phyloP scores from a whole-genome alignment of 306 rosid genomes.

The Abrus pulchellus region DNA sequence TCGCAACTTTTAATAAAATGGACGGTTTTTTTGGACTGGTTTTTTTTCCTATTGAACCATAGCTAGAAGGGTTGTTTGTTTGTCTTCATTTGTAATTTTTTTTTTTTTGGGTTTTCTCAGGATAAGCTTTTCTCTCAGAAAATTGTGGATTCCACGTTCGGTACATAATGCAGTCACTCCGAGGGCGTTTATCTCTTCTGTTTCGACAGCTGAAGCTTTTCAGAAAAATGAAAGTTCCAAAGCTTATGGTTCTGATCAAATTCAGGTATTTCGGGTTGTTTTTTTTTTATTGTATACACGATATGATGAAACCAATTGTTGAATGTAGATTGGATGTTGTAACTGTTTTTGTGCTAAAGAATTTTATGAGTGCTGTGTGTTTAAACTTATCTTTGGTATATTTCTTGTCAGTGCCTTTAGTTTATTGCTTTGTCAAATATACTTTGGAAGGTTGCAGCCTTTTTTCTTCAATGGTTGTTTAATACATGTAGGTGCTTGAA shows the following conservation, averaged over 20 bases:
- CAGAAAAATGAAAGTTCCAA: conserved; percentile 60
- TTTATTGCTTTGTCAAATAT: not conserved
- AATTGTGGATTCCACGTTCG: conserved; percentile 44
- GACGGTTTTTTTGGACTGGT: too few relatives aligned
- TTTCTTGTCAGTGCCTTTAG: not conserved
- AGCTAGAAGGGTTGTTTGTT: too few relatives aligned
- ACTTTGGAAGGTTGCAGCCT: not conserved
- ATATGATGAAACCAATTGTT: not conserved
- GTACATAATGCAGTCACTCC: conserved; percentile 60
- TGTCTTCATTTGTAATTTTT: not conserved
- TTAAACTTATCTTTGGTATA: not conserved
- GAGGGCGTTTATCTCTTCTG: conserved; percentile 82
- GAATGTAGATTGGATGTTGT: conserved; percentile 15
- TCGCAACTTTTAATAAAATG: too few relatives aligned
- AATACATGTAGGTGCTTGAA: conserved; percentile 78
- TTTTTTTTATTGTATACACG: not conserved
- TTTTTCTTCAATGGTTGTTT: conserved; percentile 31
- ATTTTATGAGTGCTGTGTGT: not conserved
- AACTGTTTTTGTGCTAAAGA: conserved; percentile 7
- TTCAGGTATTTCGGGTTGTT: conserved; percentile 63
- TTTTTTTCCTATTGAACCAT: too few relatives aligned
- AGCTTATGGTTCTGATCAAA: conserved; percentile 95
- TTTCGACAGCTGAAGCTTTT: conserved; percentile 62
- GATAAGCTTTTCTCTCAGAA: conserved; percentile 58
- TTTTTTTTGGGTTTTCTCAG: conserved; percentile 52